Base-by-base conservation (phyloP, 441 rosid species). In the Aquilaria agallochum region DNA sequence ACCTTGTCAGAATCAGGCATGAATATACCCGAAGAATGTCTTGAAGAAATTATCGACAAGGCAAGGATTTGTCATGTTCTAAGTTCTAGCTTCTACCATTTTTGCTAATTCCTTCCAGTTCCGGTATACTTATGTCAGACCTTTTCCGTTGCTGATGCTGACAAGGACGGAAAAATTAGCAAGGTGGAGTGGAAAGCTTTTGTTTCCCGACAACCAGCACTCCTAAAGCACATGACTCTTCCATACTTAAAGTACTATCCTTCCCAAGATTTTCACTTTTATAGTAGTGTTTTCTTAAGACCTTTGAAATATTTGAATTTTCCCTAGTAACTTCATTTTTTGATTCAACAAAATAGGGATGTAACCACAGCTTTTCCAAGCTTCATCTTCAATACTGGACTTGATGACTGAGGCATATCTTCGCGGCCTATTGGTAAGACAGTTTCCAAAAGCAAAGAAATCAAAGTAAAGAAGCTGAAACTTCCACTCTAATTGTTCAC, bases 201-300 rank as follows among this genome's bases (percentile, higher is more conserved):
- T 62, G 90, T 56, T 31, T 31, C 64, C 63, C 72, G 71, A 63
- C 74, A 88, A 64, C 97, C 97, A 8, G 50, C 73, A 36, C 75
- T 88, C 47, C 74, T 91, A 82, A 83, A 78, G 80, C 86, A 86
- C 66, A 88, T 91, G 97, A 91, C 97, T 70, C 90, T 88, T 67
- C 92, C 96, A 60, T 83, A 80, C 47, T 63, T 91, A 62, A 83
- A 73, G 97, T 91, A 86, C 11, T 54, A 12, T 36, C 30, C 47
- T n/a, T 34, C 44, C 59, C 36, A 13, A 20, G 27, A 20, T 20
- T 20, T 20, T 20, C 27, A 20, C 27, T 20, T 20, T 20, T 20
- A 20, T 20, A 20, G 27, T 20, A 20, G 27, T 20, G 27, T 20
- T 20, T 20, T 20, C 27, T 20, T 20, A 20, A 20, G 27, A 20